Evolutionary conservation across 148 eudicot genomes (phyloP), one percentile per base, ranked within the genome.

Genomic region (Euryodendron excelsum): DNA sequence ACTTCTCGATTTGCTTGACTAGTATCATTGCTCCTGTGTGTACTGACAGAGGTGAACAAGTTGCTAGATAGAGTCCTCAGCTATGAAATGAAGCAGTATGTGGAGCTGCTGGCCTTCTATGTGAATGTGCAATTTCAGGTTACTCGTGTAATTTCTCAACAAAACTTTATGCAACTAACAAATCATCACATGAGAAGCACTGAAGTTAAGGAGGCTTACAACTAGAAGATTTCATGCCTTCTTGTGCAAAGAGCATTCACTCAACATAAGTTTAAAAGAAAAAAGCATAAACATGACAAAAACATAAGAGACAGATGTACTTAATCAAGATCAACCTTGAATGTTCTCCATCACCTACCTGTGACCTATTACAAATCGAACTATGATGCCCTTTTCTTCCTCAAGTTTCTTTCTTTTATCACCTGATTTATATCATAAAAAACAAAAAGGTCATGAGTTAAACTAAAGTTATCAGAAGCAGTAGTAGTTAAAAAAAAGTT

Each of bases 351-450:
- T 59, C 72, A 78, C 62, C 37, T 75, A 92, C 98, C 98, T 94
- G 89, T 94, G 98, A 61, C 98, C 98, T 77, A 94, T 94, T 74
- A 94, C 97, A 82, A 94, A 94, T 81, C 93, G 90, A 85, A 92
- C 79, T 58, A 94, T 76, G 62, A 94, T 92, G 72, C 98, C 98
- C 83, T 92, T 94, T 78, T 91, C 96, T 84, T 92, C 94, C 87
- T 94, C 98, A 58, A 94, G 91, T 80, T 90, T 89, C 88, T 84
- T 90, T 70, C 85, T 76, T 72, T 91, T 89, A 63, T 89, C 98
- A 72, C 98, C 98, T 94, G 82, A 59, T 69, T 64, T 67, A 6
- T 33, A 75, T 21, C 55, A 52, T 30, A 31, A 33, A 28, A 18
- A 47, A 50, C 10, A 63, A 50, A 10, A 25, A n/a, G 23, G 3